phyloP scores from a whole-genome alignment of 148 eudicot species.

The Nyssa sinensis region DNA sequence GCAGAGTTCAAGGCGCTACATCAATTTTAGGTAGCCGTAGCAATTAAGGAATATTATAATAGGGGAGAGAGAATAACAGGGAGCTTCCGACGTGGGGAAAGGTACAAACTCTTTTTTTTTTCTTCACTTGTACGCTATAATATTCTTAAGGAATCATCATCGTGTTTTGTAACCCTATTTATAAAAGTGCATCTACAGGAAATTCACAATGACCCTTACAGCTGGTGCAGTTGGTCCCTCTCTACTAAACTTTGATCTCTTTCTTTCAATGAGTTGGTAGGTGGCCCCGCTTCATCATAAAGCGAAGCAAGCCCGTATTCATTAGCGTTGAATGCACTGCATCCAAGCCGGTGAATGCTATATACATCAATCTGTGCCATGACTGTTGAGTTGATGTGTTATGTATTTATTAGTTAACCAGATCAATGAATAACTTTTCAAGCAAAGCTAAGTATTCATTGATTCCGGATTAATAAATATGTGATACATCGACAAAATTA shows the following conservation, averaged over 20 bases:
- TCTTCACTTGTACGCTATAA: constrained; percentile 23
- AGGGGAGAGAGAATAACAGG: background rate
- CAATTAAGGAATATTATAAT: background rate
- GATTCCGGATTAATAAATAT: too few species aligned
- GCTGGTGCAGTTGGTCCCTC: background rate
- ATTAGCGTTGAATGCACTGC: too few species aligned
- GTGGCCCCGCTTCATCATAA: background rate
- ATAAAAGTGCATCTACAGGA: background rate
- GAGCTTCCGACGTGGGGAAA: constrained; percentile 27
- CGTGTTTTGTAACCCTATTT: background rate
- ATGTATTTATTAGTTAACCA: too few species aligned
- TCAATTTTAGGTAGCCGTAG: background rate
- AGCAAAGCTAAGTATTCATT: too few species aligned
- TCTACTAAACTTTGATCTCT: background rate
- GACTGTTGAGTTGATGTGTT: too few species aligned
- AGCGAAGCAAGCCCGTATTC: too few species aligned
- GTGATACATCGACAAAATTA: too few species aligned
- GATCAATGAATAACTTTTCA: too few species aligned
- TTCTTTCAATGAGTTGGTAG: background rate
- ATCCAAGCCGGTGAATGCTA: too few species aligned
- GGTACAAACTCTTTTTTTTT: background rate
- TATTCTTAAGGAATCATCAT: background rate
- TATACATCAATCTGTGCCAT: too few species aligned
- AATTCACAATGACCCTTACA: too few species aligned
- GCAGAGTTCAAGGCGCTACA: background rate